Evolutionary conservation across 1,284 basidiomycete genomes (phyloP), one percentile per base, ranked within the genome.

Genomic region (Moesziomyces parantarcticus): DNA sequence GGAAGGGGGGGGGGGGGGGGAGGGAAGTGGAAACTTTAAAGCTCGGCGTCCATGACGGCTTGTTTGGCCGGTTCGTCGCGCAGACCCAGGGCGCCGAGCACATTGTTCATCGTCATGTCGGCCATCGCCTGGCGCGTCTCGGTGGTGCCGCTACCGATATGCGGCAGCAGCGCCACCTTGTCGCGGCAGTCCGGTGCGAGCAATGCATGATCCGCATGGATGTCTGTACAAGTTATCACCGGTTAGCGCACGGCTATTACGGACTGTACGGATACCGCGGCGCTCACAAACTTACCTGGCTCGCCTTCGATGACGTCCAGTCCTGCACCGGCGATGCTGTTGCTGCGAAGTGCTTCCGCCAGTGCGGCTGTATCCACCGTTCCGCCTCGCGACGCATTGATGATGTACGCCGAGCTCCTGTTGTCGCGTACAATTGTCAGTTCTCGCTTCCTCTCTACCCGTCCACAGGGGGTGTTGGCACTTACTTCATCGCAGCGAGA

Each of bases 231-330:
- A 49, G 25, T 36, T 29, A 26, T 29, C 26, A 32, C 41, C n/a
- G 20, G 23, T 34, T 16, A 42, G 36, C 9, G 45, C 13, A 20
- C 51, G 65, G 59, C 26, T 26, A 41, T 51, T 14, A 22, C 65
- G 59, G 55, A 47, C 16, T 13, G 13, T 44, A 55, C 41, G 64
- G 49, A 41, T 29, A 47, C 22, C 32, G 11, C 54, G 32, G 54
- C 20, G 20, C 29, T 36, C 16, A 5, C 2, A 14, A 5, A 69
- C 71, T 64, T 23, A 74, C 71, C 85, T 0, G 96, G 96, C 84
- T 99, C 96, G 32, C 92, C 93, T 72, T 94, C 93, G 13, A 97
- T 89, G 34, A 98, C 96, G 83, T 99, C 96, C 7, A 99, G 80
- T 0, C 93, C 96, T 0, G 96, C 96, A 22, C 90, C 94, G 87